Evolutionary conservation across 257 asterid genomes (phyloP).

Genomic region (Osmanthus fragrans): DNA sequence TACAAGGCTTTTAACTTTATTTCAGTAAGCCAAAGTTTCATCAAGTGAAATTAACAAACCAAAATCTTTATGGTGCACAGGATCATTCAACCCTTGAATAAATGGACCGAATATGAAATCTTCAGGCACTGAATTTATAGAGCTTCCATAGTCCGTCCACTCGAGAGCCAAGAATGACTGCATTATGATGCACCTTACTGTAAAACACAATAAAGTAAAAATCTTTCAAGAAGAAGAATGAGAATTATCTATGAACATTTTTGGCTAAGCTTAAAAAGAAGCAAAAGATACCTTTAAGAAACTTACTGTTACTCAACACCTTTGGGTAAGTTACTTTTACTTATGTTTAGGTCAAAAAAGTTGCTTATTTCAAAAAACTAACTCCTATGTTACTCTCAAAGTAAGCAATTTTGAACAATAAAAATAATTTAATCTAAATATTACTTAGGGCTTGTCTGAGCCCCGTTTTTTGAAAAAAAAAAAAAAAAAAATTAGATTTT

Average conservation of each 20-base stretch:
- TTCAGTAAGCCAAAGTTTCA: neutral
- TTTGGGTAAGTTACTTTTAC: neutral
- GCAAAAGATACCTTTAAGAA: neutral
- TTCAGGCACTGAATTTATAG: conserved; percentile 55
- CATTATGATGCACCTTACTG: conserved; percentile 90
- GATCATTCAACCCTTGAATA: conserved; percentile 80
- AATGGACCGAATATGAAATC: conserved; percentile 81
- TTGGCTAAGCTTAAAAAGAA: neutral
- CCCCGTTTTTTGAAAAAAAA: no score
- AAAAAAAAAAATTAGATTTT: no score
- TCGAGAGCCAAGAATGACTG: conserved; percentile 70
- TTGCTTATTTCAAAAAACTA: neutral
- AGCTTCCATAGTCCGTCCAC: conserved; percentile 62
- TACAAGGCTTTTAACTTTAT: conserved; percentile 2
- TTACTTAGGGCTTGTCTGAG: neutral
- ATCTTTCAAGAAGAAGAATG: conserved; percentile 19
- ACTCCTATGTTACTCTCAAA: neutral
- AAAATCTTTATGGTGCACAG: conserved; percentile 88
- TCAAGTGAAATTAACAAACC: conserved; percentile 57
- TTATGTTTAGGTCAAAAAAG: neutral
- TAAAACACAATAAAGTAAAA: conserved; percentile 23
- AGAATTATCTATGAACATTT: neutral
- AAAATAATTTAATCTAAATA: neutral
- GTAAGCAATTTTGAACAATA: neutral
- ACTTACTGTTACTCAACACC: neutral